phyloP scores from a whole-genome alignment of 2,329 filamentous ascomycete species.

The Pseudogymnoascus sp. region DNA sequence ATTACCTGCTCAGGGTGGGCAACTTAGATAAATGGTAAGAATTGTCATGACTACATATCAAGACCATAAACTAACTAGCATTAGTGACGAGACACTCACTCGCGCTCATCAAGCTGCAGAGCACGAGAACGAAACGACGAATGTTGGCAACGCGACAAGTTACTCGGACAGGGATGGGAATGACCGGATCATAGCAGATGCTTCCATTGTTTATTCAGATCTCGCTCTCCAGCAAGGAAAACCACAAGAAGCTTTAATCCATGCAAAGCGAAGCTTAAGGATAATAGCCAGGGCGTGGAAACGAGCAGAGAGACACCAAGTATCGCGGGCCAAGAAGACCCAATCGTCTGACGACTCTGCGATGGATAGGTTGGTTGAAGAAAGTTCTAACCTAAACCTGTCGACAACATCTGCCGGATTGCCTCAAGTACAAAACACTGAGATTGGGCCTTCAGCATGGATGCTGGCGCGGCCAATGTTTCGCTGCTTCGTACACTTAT shows the following conservation, averaged over 20 bases:
- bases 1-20: constrained; percentile 64
- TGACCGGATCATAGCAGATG: constrained; percentile 30
- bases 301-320: constrained; percentile 19
- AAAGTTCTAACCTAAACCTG: constrained; percentile 29
- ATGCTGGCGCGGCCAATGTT: constrained; percentile 67
- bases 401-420: constrained; percentile 33
- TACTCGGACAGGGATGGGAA: constrained; percentile 19
- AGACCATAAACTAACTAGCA: constrained; percentile 15
- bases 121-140: constrained; percentile 21
- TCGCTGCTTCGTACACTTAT: constrained; percentile 64
- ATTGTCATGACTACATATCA: constrained; percentile 13
- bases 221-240: constrained; percentile 39
- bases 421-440: constrained; percentile 29
- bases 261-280: constrained; percentile 52
- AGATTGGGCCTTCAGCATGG: constrained; percentile 66
- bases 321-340: constrained; percentile 6
- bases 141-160: constrained; percentile 13
- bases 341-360: constrained; percentile 13
- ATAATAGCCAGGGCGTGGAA: constrained; percentile 34
- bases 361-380: constrained; percentile 25
- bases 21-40: constrained; percentile 53
- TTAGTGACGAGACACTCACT: constrained; percentile 25
- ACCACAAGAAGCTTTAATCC: constrained; percentile 48
- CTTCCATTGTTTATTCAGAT: constrained; percentile 29
- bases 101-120: constrained; percentile 22